phyloP scores from a whole-genome alignment of 345 rosid genomes.

The Gossypium rotundifolium region DNA sequence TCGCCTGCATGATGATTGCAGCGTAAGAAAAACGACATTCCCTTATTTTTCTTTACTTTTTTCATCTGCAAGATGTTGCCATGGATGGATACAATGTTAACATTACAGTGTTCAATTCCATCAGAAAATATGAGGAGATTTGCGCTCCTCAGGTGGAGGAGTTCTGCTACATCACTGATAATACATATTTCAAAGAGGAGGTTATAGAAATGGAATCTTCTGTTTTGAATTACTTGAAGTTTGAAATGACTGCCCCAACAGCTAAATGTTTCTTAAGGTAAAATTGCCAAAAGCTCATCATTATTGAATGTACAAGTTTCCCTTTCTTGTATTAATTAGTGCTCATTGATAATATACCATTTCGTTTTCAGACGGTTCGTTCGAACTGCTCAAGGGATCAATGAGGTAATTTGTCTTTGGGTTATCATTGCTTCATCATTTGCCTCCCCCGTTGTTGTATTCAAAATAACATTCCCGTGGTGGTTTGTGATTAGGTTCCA shows the following conservation, averaged over 20 bases:
- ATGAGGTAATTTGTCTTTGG: conserved; percentile 44
- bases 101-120: conserved; percentile 10
- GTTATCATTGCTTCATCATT: no score
- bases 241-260: conserved; percentile 89
- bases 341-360: background rate
- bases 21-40: conserved; percentile 46
- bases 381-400: conserved; percentile 73
- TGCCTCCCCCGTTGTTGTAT: no score
- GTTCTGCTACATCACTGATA: conserved; percentile 92
- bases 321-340: conserved; percentile 11
- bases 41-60: background rate
- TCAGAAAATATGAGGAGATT: conserved; percentile 90
- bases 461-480: background rate
- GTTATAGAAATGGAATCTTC: conserved; percentile 89
- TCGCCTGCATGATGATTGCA: conserved; percentile 93
- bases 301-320: background rate
- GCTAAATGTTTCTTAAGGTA: conserved; percentile 85
- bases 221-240: conserved; percentile 78
- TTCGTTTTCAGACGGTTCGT: conserved; percentile 55
- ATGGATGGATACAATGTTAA: background rate
- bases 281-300: background rate
- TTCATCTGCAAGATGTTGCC: background rate
- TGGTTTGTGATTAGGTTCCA: conserved; percentile 31
- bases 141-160: conserved; percentile 91
- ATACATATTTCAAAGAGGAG: conserved; percentile 85